phyloP scores from a whole-genome alignment of 2,329 filamentous ascomycete genomes.

The Parasarocladium wereldwijsianum region DNA sequence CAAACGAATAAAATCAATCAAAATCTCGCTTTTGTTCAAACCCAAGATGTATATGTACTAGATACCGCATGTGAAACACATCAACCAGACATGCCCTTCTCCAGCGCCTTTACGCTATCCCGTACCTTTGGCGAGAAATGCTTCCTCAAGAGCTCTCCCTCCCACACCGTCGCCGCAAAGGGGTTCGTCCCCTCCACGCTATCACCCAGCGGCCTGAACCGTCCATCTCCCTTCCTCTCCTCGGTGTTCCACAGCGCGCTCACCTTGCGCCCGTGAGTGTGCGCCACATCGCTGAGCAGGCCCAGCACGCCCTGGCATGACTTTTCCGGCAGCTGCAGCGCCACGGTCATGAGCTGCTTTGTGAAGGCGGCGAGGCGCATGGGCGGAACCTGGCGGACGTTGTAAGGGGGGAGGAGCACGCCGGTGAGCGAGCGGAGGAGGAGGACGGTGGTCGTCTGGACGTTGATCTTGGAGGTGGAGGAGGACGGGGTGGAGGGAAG shows the following conservation, averaged over 20 bases:
- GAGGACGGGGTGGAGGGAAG: slow-evolving; percentile 23
- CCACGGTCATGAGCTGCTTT: slow-evolving; percentile 73
- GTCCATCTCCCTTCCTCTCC: slow-evolving; percentile 80
- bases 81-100: slow-evolving; percentile 45
- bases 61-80: slow-evolving; percentile 5
- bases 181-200: slow-evolving; percentile 81
- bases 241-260: slow-evolving; percentile 86
- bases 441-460: slow-evolving; percentile 87
- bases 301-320: slow-evolving; percentile 67
- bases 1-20: no score
- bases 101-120: slow-evolving; percentile 55
- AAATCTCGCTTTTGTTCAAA: neutral
- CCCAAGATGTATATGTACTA: slow-evolving; percentile 1
- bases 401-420: slow-evolving; percentile 61
- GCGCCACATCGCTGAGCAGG: slow-evolving; percentile 63
- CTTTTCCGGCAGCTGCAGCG: slow-evolving; percentile 83
- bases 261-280: slow-evolving; percentile 70
- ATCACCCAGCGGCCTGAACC: slow-evolving; percentile 58
- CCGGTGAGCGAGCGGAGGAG: slow-evolving; percentile 75
- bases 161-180: slow-evolving; percentile 83
- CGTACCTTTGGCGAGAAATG: slow-evolving; percentile 83
- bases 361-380: slow-evolving; percentile 79
- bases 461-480: slow-evolving; percentile 59
- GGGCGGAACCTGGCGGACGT: slow-evolving; percentile 63
- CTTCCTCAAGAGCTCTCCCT: slow-evolving; percentile 69